A percentile compares a stretch with the other conserved stretches of the same genome.
phyloP scores from a whole-genome alignment of 805 yeast species.

The Candida incommunis region DNA sequence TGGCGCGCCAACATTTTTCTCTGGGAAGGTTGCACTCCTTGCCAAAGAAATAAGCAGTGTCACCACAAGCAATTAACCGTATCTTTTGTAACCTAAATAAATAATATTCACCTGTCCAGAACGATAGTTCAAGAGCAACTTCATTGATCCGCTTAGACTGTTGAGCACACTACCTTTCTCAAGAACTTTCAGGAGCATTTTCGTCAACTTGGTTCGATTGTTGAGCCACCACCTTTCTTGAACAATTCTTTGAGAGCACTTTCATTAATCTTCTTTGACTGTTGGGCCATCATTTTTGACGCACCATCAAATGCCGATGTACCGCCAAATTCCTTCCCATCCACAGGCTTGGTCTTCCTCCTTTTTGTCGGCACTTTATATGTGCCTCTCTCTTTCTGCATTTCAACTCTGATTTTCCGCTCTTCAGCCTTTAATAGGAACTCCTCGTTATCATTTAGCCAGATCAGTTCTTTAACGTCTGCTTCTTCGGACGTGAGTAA shows the following conservation, averaged over 20 bases:
- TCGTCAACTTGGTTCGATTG: too few species aligned
- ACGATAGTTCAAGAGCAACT: too few species aligned
- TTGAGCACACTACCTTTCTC: too few species aligned
- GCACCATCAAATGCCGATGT: conserved; percentile 67
- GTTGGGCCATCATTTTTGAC: conserved; percentile 40
- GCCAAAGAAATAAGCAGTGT: too few species aligned
- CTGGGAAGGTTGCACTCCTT: too few species aligned
- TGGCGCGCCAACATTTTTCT: too few species aligned
- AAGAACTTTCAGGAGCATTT: too few species aligned
- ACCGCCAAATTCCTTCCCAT: conserved; percentile 21
- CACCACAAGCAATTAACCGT: too few species aligned
- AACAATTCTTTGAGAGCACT: conserved; percentile 45
- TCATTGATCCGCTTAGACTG: too few species aligned
- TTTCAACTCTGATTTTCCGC: conserved; percentile 69
- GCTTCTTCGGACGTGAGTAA: conserved; percentile 58
- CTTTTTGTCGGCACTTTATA: conserved; percentile 34
- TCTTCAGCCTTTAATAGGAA: conserved; percentile 74
- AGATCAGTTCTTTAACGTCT: conserved; percentile 60
- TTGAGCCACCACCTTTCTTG: too few species aligned
- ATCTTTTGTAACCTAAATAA: too few species aligned
- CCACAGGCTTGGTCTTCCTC: conserved; percentile 17
- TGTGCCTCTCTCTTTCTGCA: conserved; percentile 73
- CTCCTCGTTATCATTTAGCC: conserved; percentile 85
- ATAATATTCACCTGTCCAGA: too few species aligned
- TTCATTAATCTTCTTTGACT: conserved; percentile 80